Conservation (phyloP, 306 rosid species). For the Pachyrhizus erosus region DNA sequence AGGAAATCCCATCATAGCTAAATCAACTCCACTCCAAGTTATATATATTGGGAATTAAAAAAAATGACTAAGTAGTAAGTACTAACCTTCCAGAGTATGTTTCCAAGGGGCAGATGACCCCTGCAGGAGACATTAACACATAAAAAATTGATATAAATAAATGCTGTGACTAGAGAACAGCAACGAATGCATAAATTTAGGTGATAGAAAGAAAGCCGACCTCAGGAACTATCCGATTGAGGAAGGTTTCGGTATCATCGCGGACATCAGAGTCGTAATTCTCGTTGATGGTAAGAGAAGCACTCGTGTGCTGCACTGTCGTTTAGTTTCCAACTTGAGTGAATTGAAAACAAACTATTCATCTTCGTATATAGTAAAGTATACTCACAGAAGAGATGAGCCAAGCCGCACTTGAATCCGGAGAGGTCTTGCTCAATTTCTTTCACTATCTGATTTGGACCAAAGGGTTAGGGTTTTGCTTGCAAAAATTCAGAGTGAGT, state of each 20-base stretch:
- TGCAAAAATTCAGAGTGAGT: not conserved
- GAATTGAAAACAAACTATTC: not conserved
- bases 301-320: slow-evolving; percentile 97
- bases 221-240: slow-evolving; percentile 82
- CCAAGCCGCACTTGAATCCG: slow-evolving; percentile 88
- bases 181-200: not conserved
- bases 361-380: not conserved
- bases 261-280: slow-evolving; percentile 94
- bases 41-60: not conserved
- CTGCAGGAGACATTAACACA: slow-evolving; percentile 45
- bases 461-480: slow-evolving; percentile 42
- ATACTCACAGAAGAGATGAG: slow-evolving; percentile 86
- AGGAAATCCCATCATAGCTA: not conserved
- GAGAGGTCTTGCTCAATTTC: slow-evolving; percentile 87
- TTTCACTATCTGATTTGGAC: slow-evolving; percentile 60
- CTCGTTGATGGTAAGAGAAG: slow-evolving; percentile 95
- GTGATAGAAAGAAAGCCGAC: slow-evolving; percentile 43
- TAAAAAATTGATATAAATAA: not conserved
- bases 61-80: not conserved
- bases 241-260: slow-evolving; percentile 85
- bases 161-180: not conserved
- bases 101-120: slow-evolving; percentile 94
- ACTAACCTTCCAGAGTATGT: slow-evolving; percentile 88
- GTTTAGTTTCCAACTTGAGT: slow-evolving; percentile 6
- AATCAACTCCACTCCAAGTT: not conserved